Evolutionary conservation across 225 moss, liverwort and hornwort genomes (phyloP), one percentile per base, ranked within the genome.

Genomic region (Neckera pumila): DNA sequence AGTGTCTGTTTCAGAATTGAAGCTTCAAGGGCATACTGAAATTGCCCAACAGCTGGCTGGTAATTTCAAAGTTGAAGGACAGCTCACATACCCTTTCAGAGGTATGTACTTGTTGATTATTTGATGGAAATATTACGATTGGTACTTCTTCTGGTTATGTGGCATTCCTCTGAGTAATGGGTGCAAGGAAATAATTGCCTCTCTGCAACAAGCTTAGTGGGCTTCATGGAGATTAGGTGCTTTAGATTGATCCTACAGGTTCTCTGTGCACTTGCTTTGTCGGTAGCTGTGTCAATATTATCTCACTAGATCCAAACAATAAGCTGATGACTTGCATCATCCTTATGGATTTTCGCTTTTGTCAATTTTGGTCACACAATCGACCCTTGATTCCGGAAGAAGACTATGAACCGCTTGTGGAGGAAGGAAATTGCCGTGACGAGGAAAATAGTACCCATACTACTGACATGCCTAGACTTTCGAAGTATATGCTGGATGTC

Each of bases 1-100:
- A 43, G 49, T 81, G 80, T 53, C 43, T 83, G 79, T 92, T 90
- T 69, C 82, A 88, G 84, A 86, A 85, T 82, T 70, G 82, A 87
- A 86, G 58, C 64, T 86, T 49, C 83, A 80, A 88, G 58, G 80
- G 47, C 81, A 49, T 56, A 33, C 38, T 70, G 71, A 77, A 81
- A 87, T 60, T 65, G 64, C 43, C 62, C n/a, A 31, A 21, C n/a
- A 51, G 66, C 58, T 43, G 73, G 72, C 79, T n/a, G 60, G 83
- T 66, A 74, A 66, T 77, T 85, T 88, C 40, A 30, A 87, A 59
- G 18, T 61, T 87, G 80, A 51, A 84, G 69, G 84, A 78, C 40
- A 51, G 47, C 60, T 43, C 53, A 43, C 38, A 60, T 64, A 67
- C 54, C 76, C 76, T 85, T 87, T 63, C 84, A 87, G 85, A 62